Evolutionary conservation across 2,329 filamentous ascomycete species (phyloP), one percentile per base, ranked within the genome.

Genomic region (Diaporthe amygdali): DNA sequence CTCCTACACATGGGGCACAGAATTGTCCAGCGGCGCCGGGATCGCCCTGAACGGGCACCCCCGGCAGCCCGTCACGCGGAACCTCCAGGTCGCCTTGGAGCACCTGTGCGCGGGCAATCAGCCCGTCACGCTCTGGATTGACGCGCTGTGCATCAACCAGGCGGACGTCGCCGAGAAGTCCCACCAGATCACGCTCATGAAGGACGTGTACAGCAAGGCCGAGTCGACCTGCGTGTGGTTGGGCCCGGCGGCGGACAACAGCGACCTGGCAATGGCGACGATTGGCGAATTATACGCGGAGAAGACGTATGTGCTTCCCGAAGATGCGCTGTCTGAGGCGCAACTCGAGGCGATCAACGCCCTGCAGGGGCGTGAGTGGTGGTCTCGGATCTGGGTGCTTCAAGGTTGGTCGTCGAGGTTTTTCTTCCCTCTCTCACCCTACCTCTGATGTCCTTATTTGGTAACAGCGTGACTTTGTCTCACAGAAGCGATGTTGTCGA

Each of bases 101-200:
- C 27, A 56, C 47, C 34, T 67, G 12, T 56, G 64, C 34, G 20
- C 47, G 12, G 39, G 20, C 5, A 5, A 2, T 2, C 12, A 3
- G 25, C 12, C 27, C 17, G 3, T 41, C 22, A 55, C 47, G 34
- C 64, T 67, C n/a, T 67, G 64, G 64, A 17, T 67, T 10, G 64
- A 67, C 17, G 64, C 64, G 32, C 64, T 67, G 47, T 67, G 64
- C 47, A 56, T 67, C 47, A 69, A 69, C 44, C 67, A 69, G 67
- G 20, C 44, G 12, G 64, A 67, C 32, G n/a, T 17, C 8, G 47
- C 37, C 34, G 64, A 67, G 64, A 67, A 67, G 51, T 52, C 47
- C 1, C 6, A 22, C 47, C 64, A 67, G 64, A 67, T 67, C 51
- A 52, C 47, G n/a, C 47, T 67, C 22, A 67, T 67, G 64, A 67